Base-by-base conservation (phyloP, 2,329 filamentous ascomycete genomes). In the Chaetothyriales sp. region DNA sequence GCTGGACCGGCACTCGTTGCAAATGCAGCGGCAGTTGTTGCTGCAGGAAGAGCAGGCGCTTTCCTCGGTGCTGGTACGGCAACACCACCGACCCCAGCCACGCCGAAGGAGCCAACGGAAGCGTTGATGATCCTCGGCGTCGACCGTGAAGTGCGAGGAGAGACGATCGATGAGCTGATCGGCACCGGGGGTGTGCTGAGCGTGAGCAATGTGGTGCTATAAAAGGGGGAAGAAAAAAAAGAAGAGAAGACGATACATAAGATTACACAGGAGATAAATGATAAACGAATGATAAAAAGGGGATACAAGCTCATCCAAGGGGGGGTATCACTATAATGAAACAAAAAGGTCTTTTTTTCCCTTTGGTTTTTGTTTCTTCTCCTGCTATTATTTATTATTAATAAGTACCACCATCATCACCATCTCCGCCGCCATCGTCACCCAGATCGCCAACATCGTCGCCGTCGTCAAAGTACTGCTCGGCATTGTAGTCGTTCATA, bases 41-140 rank as follows among this genome's bases (percentile, higher is more conserved):
- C 3, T 4, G 48, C 22, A 28, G 47, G 18, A 19, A 44, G 12
- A 20, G 7, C 42, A 6, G 42, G 42, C 18, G 26, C 44, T 28
- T 1, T 76, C 75, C 2, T 70, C 72, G 15, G 63, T 84, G 44
- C 28, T 3, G 26, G n/a, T 25, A 44, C 15, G 18, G 18, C 28
- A 18, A 26, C 46, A n/a, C 25, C 46, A 15, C 64, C 68, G 42
- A 65, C 65, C 44, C 55, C 62, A 15, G 59, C 51, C 9, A 52
- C 48, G 32, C 50, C 52, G 7, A 55, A 51, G 22, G 61, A 58
- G 53, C 56, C 47, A 53, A 56, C 59, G 49, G 86, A 90, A 67
- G 85, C 86, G 8, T 66, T 90, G 57, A 90, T 90, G 85, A 89
- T 90, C 59, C 59, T 90, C 48, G 83, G 85, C 1, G 79, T 90